phyloP scores from a whole-genome alignment of 371 early-diverging fungal genomes.

The Syncephalastrum racemosum region DNA sequence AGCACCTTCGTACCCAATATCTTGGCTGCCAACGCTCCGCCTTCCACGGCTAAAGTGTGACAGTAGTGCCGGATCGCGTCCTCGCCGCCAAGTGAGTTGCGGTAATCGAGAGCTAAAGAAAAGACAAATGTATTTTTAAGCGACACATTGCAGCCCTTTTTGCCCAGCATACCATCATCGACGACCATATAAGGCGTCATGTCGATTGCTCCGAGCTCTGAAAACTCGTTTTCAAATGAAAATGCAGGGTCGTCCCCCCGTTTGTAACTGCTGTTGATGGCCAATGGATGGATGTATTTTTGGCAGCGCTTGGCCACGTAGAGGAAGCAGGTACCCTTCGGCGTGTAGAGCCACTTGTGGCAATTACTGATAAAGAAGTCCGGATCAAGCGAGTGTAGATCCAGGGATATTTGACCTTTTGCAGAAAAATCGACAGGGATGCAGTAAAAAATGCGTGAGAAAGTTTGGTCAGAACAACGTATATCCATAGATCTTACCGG shows the following conservation, averaged over 20 bases:
- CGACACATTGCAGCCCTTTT: too few relatives aligned
- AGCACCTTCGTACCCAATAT: constrained; percentile 56
- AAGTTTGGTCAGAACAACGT: too few relatives aligned
- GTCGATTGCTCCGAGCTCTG: constrained; percentile 39
- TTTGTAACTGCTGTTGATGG: constrained; percentile 47
- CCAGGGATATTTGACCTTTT: constrained; percentile 59
- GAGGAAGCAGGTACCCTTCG: constrained; percentile 59
- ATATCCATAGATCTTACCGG: constrained; percentile 29
- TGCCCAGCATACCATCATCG: constrained; percentile 21
- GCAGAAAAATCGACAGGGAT: too few relatives aligned
- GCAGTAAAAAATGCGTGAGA: too few relatives aligned
- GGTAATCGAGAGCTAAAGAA: constrained; percentile 43
- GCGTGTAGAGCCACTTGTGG: constrained; percentile 74
- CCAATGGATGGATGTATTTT: constrained; percentile 44
- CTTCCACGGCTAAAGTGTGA: constrained; percentile 49
- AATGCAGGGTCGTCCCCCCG: constrained; percentile 11
- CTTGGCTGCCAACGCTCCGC: constrained; percentile 54
- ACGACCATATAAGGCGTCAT: constrained; percentile 45
- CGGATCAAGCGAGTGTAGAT: constrained; percentile 47
- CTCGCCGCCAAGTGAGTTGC: constrained; percentile 52
- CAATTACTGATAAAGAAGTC: constrained; percentile 72
- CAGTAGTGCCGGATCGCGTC: constrained; percentile 52
- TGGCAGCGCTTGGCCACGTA: constrained; percentile 57
- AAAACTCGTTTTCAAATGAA: constrained; percentile 30
- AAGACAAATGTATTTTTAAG: too few relatives aligned